Evolutionary conservation across 176 grass and related monocot genomes (phyloP), one percentile per base, ranked within the genome.

Genomic region (Elaeis guineensis): DNA sequence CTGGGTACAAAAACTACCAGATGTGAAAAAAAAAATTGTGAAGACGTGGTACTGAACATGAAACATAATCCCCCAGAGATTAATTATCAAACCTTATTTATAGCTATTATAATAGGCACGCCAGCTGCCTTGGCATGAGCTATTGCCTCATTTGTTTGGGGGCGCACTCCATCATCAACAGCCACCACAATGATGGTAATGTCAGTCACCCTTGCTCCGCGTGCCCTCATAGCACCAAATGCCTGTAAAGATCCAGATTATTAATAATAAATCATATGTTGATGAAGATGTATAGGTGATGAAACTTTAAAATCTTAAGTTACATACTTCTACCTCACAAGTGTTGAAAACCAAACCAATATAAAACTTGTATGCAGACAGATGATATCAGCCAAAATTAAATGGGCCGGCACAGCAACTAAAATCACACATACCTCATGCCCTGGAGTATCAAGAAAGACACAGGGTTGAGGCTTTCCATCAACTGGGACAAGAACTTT

Each of bases 141-240:
- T 79, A 97, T 90, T 54, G 92, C 92, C 63, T 97, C 92, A 48
- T 77, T 85, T 72, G 92, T 97, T 71, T 97, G 92, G 58, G 87
- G 92, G 57, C 56, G 87, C 57, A 97, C 87, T 48, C 92, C 92
- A 80, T 97, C 92, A 80, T 91, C 92, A 72, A 76, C 92, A 65
- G 92, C 84, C 25, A 97, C 92, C 5, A 97, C 92, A 74, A 97
- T 83, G 58, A 97, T 85, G 70, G 75, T 77, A 16, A 97, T 88
- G 78, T 97, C 92, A 39, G 92, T 97, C 72, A 97, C 78, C 60
- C 79, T 80, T 50, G 92, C 92, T 69, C 92, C 92, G 51, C 92
- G 76, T 67, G 92, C 92, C 73, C 92, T 90, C 92, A 97, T 97
- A 50, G 92, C 92, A 81, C 92, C 87, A 88, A 97, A 97, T 14